Evolutionary conservation across 2,329 filamentous ascomycete genomes (phyloP), one percentile per base, ranked within the genome.

Genomic region (Coccinonectria pachysandricola): DNA sequence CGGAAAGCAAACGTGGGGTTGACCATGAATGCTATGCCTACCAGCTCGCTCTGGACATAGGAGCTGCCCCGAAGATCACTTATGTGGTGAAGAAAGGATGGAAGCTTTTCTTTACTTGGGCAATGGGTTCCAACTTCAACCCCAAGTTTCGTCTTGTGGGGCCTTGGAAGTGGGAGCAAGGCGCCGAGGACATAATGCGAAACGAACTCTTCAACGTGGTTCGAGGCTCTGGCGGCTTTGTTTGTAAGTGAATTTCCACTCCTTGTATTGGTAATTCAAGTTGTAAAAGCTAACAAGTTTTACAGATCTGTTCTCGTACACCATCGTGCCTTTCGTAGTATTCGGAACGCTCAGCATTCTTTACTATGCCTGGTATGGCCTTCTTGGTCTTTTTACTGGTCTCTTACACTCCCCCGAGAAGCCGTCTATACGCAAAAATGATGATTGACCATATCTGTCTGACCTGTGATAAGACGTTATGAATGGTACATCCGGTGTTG

Each of bases 1-100:
- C 41, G 26, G 32, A 45, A 12, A 46, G 35, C 13, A 56, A 58
- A 36, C 48, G 55, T 27, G 62, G 58, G 7, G 60, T 66, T 2
- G 62, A 67, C 22, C 62, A 66, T 26, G 63, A 67, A 31, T 57
- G 53, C 29, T 67, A 67, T 34, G 57, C 59, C 0, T 66, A 65
- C 42, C 63, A 67, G 43, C 52, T 67, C 4, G 62, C 62, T 0
- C 45, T 62, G 0, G 63, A 65, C 36, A 60, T 65, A 37, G 58
- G 57, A 2, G 42, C 60, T 3, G 62, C 60, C 0, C 60, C 62
- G 1, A 52, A 42, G 1, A 44, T 59, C 9, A 31, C 34, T 0
- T 44, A 58, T 15, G 43, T 65, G 4, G 26, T 52, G 28, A 39
- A 36, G 8, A 45, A 50, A 24, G 50, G 56, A 4, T 59, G 42